phyloP scores from a whole-genome alignment of 495 filamentous ascomycete species.

The Friedmanniomyces endolithicus region DNA sequence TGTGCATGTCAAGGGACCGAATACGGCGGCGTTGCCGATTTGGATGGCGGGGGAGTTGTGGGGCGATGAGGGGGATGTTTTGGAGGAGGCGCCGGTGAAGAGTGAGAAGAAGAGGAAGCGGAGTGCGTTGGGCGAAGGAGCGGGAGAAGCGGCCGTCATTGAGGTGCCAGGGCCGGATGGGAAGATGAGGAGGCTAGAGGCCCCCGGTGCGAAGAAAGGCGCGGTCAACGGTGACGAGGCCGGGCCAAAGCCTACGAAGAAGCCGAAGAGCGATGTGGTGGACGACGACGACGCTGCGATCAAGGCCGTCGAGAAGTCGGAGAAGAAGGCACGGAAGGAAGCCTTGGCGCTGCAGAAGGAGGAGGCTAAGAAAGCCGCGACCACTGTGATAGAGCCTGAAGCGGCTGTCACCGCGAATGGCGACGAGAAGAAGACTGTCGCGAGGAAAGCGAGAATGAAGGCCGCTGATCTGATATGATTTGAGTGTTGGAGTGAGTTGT shows the following conservation, averaged over 20 bases:
- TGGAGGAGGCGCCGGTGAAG: conserved; percentile 35
- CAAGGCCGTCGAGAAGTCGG: conserved; percentile 30
- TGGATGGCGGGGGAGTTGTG: conserved; percentile 88
- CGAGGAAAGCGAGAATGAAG: conserved; percentile 4
- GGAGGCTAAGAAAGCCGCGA: conserved; percentile 31
- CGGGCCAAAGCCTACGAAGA: conserved; percentile 24
- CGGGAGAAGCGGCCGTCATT: not conserved
- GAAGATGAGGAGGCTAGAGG: conserved; percentile 22
- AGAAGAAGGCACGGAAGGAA: conserved; percentile 29
- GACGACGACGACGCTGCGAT: conserved; percentile 36
- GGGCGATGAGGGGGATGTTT: conserved; percentile 66
- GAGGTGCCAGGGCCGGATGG: conserved; percentile 25
- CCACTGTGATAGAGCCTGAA: not conserved
- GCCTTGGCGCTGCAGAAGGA: conserved; percentile 38
- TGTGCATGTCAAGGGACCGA: conserved; percentile 77
- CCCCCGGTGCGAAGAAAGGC: not conserved
- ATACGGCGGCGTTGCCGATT: conserved; percentile 75
- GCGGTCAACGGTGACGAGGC: conserved; percentile 26
- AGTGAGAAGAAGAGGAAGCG: conserved; percentile 53
- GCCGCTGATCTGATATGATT: conserved; percentile 10
- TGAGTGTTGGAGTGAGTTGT: not conserved
- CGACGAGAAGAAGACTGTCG: not conserved
- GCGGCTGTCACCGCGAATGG: not conserved
- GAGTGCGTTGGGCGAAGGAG: conserved; percentile 1
- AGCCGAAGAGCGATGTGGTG: conserved; percentile 26